Conservation (phyloP, 345 rosid species). For the Heritiera littoralis region DNA sequence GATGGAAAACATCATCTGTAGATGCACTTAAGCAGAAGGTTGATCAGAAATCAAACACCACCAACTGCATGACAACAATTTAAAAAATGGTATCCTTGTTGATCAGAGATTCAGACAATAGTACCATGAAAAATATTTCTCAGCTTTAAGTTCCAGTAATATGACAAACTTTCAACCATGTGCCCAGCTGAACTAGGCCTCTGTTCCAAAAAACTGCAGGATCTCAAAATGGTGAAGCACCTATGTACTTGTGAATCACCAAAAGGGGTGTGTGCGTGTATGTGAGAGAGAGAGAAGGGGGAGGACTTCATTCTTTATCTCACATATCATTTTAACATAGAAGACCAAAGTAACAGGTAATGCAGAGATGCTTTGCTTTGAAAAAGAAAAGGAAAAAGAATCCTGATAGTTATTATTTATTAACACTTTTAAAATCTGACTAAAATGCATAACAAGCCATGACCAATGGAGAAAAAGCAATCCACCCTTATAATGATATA, state of each 20-base stretch:
- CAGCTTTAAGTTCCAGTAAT: not conserved
- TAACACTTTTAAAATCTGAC: not conserved
- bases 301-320: not conserved
- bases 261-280: not conserved
- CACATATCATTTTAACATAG: not conserved
- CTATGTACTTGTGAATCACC: not conserved
- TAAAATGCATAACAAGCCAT: not conserved
- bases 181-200: not conserved
- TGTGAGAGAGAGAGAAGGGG: not conserved
- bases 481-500: not conserved
- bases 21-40: constrained; percentile 9
- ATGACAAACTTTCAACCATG: not conserved
- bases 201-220: not conserved
- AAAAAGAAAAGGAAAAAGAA: not conserved
- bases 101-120: constrained; percentile 11
- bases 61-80: not conserved
- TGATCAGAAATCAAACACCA: not conserved
- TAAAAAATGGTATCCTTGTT: not conserved
- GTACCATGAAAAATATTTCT: not conserved
- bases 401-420: not conserved
- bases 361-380: not conserved
- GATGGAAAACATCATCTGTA: not conserved
- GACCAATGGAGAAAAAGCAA: not conserved
- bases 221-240: not conserved
- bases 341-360: not conserved